Base-by-base conservation (phyloP, 2,329 filamentous ascomycete genomes). In the Westerdykella sp. region DNA sequence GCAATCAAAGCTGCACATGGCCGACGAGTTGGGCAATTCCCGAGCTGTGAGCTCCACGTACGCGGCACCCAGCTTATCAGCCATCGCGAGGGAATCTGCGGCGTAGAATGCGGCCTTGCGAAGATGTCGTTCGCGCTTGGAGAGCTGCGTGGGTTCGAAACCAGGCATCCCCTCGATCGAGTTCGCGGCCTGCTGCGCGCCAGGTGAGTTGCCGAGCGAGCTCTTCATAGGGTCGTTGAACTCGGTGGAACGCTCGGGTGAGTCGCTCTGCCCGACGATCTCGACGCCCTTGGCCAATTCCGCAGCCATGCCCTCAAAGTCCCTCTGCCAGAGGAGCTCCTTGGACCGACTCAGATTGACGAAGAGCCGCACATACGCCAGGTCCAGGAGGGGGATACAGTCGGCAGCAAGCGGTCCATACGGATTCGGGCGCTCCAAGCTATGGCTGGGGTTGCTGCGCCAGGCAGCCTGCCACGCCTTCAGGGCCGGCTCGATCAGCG, bases 61-160 rank as follows among this genome's bases (percentile, higher is more conserved):
- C 0, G 87, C 88, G 22, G 91, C 80, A 1, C 88, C 88, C 11
- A 93, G 77, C 60, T 85, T 90, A 63, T 94, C 86, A 2, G 88
- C 85, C 80, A 93, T 93, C 22, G 83, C 81, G 7, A 98, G 78
- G 0, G 90, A 95, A 64, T 96, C 89, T 1, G 88, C 89, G 1
- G 93, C 93, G 60, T 95, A 95, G 61, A 89, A 94, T 0, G 91
- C 93, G n/a, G 93, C 93, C 64, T 91, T 94, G 35, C 91, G 84
- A 15, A 97, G 75, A 58, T 95, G 87, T 51, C 83, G 85, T 68
- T 98, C 91, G 2, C 89, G 83, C 45, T 85, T 83, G 0, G 85
- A 82, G 10, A 77, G 80, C 10, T 75, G 69, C 69, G 59, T 69
- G 57, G 55, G 45, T 51, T 55, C 49, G 42, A 65, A 36, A 23